phyloP scores from a whole-genome alignment of 1,139 yeast genomes.

The Taiozyma sp. region DNA sequence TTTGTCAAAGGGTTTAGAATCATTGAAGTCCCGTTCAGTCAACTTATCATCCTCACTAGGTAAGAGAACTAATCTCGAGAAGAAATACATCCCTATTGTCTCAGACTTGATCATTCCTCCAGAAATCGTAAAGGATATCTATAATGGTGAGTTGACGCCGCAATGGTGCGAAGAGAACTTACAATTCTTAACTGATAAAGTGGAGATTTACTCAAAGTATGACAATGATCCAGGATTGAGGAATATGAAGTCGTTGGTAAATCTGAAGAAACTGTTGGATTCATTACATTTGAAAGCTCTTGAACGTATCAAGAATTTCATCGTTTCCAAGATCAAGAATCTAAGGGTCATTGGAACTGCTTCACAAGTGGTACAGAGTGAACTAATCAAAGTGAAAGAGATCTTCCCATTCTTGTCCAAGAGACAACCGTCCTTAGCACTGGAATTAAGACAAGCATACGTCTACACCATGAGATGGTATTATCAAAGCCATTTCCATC shows the following conservation, averaged over 20 bases:
- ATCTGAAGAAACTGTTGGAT: slow-evolving; percentile 9
- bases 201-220: slow-evolving; percentile 40
- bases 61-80: slow-evolving; percentile 49
- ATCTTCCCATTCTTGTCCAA: slow-evolving; percentile 49
- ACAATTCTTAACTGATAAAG: slow-evolving; percentile 50
- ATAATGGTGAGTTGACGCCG: slow-evolving; percentile 40
- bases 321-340: slow-evolving; percentile 57
- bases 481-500: slow-evolving; percentile 70
- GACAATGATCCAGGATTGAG: slow-evolving; percentile 13
- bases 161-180: slow-evolving; percentile 54
- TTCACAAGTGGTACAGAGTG: slow-evolving; percentile 72
- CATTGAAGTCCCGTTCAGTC: slow-evolving; percentile 51
- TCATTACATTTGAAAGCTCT: slow-evolving; percentile 26
- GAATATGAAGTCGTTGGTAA: slow-evolving; percentile 12
- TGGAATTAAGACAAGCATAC: slow-evolving; percentile 77
- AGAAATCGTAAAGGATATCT: slow-evolving; percentile 44
- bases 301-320: slow-evolving; percentile 69
- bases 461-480: slow-evolving; percentile 91
- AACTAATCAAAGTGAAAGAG: slow-evolving; percentile 55
- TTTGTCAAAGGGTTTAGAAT: slow-evolving; percentile 55
- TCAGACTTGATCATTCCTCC: slow-evolving; percentile 76
- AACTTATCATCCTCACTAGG: slow-evolving; percentile 53
- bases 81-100: slow-evolving; percentile 62
- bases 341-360: slow-evolving; percentile 45
- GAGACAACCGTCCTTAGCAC: slow-evolving; percentile 59